Conservation (phyloP, 768 basidiomycete genomes). For the Scleroderma citrinum region DNA sequence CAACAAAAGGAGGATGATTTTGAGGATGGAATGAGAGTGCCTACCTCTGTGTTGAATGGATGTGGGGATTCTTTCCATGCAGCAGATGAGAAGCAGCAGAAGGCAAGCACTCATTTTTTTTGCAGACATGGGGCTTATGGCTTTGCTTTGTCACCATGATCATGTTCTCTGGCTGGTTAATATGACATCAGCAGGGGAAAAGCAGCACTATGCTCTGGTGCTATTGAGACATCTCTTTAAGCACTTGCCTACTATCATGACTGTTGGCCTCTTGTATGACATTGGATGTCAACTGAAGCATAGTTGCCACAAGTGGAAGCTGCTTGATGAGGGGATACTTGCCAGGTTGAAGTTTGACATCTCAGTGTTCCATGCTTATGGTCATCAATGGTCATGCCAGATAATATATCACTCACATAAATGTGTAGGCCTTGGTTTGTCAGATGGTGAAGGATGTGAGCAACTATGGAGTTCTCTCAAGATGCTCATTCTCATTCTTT, state of each 20-base stretch:
- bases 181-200: slow-evolving; percentile 13
- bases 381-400: slow-evolving; percentile 32
- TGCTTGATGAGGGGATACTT: not conserved
- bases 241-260: slow-evolving; percentile 1
- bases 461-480: slow-evolving; percentile 26
- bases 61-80: slow-evolving; percentile 27
- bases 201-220: slow-evolving; percentile 10
- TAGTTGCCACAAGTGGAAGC: slow-evolving; percentile 4
- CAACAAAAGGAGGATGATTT: slow-evolving; percentile 4
- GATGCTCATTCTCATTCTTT: slow-evolving; percentile 15
- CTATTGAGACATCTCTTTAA: not conserved
- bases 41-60: slow-evolving; percentile 26
- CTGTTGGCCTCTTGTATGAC: slow-evolving; percentile 4
- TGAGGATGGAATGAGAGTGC: slow-evolving; percentile 21
- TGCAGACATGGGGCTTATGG: slow-evolving; percentile 13
- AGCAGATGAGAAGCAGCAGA: slow-evolving; percentile 9
- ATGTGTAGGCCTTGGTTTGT: slow-evolving; percentile 23
- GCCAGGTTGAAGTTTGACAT: slow-evolving; percentile 11
- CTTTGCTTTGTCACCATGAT: slow-evolving; percentile 14
- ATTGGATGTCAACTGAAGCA: slow-evolving; percentile 3
- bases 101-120: slow-evolving; percentile 16
- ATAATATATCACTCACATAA: slow-evolving; percentile 30
- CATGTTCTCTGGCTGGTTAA: slow-evolving; percentile 12
- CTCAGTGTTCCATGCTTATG: slow-evolving; percentile 32
- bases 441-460: slow-evolving; percentile 33